Base-by-base conservation (phyloP, 352 stramenopile genomes). In the Globisporangium spiculum region DNA sequence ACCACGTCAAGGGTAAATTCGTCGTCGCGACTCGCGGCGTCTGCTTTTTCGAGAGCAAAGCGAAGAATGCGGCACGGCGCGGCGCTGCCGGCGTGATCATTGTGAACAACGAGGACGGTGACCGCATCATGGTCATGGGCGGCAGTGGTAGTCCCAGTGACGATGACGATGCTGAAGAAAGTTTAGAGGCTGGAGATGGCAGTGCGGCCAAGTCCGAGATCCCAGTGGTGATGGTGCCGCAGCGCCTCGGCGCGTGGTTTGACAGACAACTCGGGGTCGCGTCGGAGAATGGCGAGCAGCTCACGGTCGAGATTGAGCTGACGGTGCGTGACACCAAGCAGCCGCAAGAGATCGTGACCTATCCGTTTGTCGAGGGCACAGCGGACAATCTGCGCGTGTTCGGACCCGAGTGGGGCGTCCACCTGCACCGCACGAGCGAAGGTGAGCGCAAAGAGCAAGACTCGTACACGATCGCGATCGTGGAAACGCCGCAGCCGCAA, bases 111-210 rank as follows among this genome's bases (percentile, higher is more conserved):
- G 81, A 90, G 26, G 74, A 89, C 22, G 75, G 81, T 1, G 75
- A 92, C 55, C 72, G 72, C 14, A 77, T 96, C 41, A 93, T 94
- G 75, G 81, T 94, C 65, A 95, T 95, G 88, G 86, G 80, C 36
- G 76, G 82, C 20, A 75, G 78, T 4, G 71, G 66, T 6, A 70
- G 46, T 46, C 38, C 38, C 8, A 63, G 71, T 12, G 73, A 81
- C 3, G 63, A 58, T 8, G 54, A 41, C 54, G 48, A 22, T 62
- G n/a, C 4, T 26, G 56, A 32, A 12, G 56, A 48, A 14, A 32
- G 36, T 3, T 18, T 50, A 24, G 32, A 26, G 12, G 27, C 30
- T 62, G 56, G 30, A 22, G 56, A 50, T 12, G 57, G 6, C 0
- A 32, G 10, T 12, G 27, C 26, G 18, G 27, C 12, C 12, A 44